Evolutionary conservation across 257 asterid species (phyloP), one percentile per base, ranked within the genome.

Genomic region (Ajuga chamaepitys): DNA sequence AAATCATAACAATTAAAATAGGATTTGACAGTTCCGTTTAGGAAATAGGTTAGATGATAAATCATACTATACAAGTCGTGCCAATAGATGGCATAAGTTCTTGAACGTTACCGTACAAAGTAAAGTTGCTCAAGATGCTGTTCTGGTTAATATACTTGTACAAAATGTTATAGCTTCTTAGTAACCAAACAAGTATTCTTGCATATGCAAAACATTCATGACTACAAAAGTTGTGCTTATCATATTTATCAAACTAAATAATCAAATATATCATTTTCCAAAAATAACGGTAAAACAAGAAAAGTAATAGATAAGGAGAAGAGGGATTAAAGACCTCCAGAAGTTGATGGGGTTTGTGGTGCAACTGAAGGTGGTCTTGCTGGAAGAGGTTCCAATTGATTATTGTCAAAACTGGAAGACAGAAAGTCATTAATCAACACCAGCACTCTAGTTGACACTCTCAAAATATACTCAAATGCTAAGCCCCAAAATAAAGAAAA

Each of bases 351-450:
- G 13, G 82, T 64, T 12, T 80, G 32, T 13, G 86, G 99, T 24
- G 82, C 62, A 70, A 74, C 54, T 11, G 95, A 85, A 64, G 99
- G 95, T 17, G 97, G 97, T 72, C 85, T 48, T 62, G 66, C 69
- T 16, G 91, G 96, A 70, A 71, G 85, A 22, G 35, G 8, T 0
- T 73, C 83, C 85, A 94, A 71, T 0, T 0, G 13, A 78, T 94
- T 94, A 69, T 68, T 61, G 2, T 62, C 75, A 77, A 94, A 94
- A 88, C 97, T 94, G 86, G 57, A 66, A 77, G 25, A 74, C 11
- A 53, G 56, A 35, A 75, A 58, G 51, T 67, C 53, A 61, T 46
- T 28, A 60, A 77, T 79, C 51, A 79, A 75, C 46, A 44, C 61
- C 40, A 68, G 76, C 28, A 52, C 24, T 52, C 45, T 17, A 55